Base-by-base conservation (phyloP, 179 eudicot genomes). In the Silene noctiflora region DNA sequence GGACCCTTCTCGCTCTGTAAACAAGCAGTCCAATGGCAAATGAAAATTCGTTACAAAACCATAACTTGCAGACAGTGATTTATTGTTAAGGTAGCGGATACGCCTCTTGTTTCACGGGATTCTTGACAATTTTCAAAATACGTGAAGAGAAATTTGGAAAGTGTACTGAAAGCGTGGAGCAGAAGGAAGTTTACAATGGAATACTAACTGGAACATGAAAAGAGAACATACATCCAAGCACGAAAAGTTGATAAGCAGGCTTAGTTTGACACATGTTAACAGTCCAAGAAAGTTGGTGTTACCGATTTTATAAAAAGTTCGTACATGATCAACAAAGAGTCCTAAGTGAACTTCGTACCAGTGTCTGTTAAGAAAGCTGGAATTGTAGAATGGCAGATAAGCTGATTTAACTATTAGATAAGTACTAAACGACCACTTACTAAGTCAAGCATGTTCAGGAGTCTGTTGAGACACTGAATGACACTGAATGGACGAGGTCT, bases 1-100 rank as follows among this genome's bases (percentile, higher is more conserved):
- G 91, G 90, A 77, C 72, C 59, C 82, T 91, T 88, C 58, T 79
- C 73, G 74, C 89, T 75, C 91, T 91, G 81, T 64, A 73, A 75
- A 81, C 56, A 81, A 44, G 75, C 12, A 65, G 55, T 33, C n/a
- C 29, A 33, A 25, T 71, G 11, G 24, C 24, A 65, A 76, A 24
- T 12, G 19, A 25, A 29, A 63, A 16, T 4, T 71, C 20, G 58
- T 1, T 4, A 25, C 51, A 12, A 24, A 12, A 24, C 6, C 6
- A 25, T 27, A 14, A 17, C 11, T 48, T 6, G 14, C 20, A 58
- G 66, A 67, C 11, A 27, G 56, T 24, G 21, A 29, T 70, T 27
- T 51, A 51, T 13, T 31, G 46, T 14, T n/a, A 65, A n/a, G 46
- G 69, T 65, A 31, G 44, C 14, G 31, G 69, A 31, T 29, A 65